These are phyloP conservation scores for Axilococcus clingmanii DNA, from an alignment of 139 green algal genomes.

Conservation along the genomic window DNA sequence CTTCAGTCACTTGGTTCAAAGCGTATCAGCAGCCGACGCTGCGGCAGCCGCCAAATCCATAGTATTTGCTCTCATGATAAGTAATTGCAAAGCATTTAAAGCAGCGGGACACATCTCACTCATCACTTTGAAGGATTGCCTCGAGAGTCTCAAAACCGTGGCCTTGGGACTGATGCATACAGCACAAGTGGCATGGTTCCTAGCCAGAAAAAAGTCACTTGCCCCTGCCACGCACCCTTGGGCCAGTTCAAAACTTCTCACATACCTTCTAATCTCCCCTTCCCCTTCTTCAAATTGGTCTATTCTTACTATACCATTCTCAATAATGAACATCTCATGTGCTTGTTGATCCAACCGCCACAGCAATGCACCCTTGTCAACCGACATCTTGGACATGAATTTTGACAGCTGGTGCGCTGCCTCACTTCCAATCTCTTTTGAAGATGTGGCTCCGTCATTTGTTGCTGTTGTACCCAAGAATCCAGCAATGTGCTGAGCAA, in stretches of 20 bases:
- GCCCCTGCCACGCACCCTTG: slow-evolving; percentile 20
- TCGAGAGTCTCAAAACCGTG: slow-evolving; percentile 10
- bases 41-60: slow-evolving; percentile 18
- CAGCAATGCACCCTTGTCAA: slow-evolving; percentile 15
- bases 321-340: slow-evolving; percentile 18
- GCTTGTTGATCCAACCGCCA: slow-evolving; percentile 16
- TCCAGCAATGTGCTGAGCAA: slow-evolving; percentile 14
- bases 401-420: background rate
- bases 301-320: slow-evolving; percentile 22
- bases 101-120: slow-evolving; percentile 8
- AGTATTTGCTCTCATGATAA: slow-evolving; percentile 24
- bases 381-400: too few species aligned
- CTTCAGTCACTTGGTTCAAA: background rate
- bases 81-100: slow-evolving; percentile 19
- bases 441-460: background rate
- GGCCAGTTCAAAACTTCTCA: slow-evolving; percentile 17
- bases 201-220: slow-evolving; percentile 20
- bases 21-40: background rate
- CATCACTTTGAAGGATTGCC: slow-evolving; percentile 10
- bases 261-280: background rate
- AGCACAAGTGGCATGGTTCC: slow-evolving; percentile 7
- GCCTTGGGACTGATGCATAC: background rate
- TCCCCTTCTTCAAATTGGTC: background rate
- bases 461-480: background rate
- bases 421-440: slow-evolving; percentile 11